phyloP scores from a whole-genome alignment of 306 rosid genomes.

The Pyrus pyrifolia region DNA sequence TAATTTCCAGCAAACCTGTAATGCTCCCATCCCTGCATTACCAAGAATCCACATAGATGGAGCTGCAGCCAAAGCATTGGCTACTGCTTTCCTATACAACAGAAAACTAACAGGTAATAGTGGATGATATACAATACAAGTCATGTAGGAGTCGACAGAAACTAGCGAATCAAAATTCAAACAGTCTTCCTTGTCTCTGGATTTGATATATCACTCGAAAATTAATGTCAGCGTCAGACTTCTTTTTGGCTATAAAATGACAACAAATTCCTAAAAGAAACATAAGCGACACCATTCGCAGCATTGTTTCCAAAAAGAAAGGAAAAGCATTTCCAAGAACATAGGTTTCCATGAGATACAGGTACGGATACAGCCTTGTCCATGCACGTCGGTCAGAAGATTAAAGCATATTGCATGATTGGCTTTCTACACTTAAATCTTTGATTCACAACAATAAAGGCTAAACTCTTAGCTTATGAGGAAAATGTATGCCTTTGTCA shows the following conservation, averaged over 20 bases:
- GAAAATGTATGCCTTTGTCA: neutral
- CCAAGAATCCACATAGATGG: slow-evolving; percentile 98
- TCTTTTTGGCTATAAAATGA: neutral
- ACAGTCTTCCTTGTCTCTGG: neutral
- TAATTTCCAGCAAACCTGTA: slow-evolving; percentile 44
- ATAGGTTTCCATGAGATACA: neutral
- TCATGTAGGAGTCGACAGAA: neutral
- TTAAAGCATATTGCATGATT: slow-evolving; percentile 5
- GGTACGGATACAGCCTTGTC: neutral
- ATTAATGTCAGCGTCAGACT: neutral
- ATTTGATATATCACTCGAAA: neutral
- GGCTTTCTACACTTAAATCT: neutral
- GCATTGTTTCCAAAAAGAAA: neutral
- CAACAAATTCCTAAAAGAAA: no score
- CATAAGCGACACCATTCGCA: neutral
- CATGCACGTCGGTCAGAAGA: neutral
- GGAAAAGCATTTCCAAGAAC: neutral
- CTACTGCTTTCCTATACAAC: slow-evolving; percentile 58
- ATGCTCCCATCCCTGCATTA: slow-evolving; percentile 98
- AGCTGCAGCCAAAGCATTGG: slow-evolving; percentile 84
- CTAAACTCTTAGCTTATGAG: neutral
- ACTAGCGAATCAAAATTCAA: neutral
- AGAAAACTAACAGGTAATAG: neutral
- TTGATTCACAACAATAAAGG: neutral
- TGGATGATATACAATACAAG: neutral